Conservation (phyloP, 768 basidiomycete genomes). For the Boletus sp. region DNA sequence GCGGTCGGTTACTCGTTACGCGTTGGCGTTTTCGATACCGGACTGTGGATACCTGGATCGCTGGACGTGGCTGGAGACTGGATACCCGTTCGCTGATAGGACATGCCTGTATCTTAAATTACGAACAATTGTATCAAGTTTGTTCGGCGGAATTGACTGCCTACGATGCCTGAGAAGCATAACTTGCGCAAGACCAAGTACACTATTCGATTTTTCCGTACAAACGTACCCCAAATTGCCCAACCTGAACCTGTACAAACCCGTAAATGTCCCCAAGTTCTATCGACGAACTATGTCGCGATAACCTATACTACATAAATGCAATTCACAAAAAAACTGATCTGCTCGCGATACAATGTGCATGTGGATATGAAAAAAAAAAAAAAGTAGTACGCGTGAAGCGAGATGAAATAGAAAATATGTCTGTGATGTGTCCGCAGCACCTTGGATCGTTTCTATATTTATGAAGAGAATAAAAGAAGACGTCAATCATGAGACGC, state of each 20-base stretch:
- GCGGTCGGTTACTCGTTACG: background rate
- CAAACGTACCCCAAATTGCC: background rate
- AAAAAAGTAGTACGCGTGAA: background rate
- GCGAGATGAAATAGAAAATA: slow-evolving; percentile 7
- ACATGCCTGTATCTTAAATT: slow-evolving; percentile 6
- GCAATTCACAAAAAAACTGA: background rate
- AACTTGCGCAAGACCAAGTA: background rate
- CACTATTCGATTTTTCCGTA: background rate
- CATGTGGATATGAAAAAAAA: slow-evolving; percentile 2
- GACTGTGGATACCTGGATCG: slow-evolving; percentile 5
- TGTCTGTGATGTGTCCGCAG: slow-evolving; percentile 17
- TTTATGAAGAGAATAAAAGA: background rate
- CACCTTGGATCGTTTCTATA: slow-evolving; percentile 1
- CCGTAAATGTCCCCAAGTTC: background rate
- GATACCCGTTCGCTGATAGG: background rate
- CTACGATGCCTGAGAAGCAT: no score
- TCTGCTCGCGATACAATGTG: slow-evolving; percentile 10
- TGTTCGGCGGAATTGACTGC: background rate
- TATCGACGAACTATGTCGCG: background rate
- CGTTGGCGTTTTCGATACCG: slow-evolving; percentile 1
- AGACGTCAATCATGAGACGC: background rate
- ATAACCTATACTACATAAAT: slow-evolving; percentile 6
- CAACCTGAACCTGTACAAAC: no score
- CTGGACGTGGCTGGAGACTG: background rate
- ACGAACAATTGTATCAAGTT: background rate